Base-by-base conservation (phyloP, 768 basidiomycete genomes). In the Rhizopogon roseolus region DNA sequence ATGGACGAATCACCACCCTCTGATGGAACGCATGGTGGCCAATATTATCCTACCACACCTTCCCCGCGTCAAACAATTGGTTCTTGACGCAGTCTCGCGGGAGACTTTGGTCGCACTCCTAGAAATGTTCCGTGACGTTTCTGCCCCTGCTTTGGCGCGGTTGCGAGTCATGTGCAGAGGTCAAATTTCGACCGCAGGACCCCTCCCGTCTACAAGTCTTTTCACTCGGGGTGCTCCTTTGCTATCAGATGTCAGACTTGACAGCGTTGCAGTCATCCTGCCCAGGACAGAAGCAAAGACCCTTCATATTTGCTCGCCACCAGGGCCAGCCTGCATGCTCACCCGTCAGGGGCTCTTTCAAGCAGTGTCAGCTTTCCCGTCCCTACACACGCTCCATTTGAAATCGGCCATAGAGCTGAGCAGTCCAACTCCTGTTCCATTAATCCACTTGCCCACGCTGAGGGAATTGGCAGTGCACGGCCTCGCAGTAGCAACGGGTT, bases 271-370 rank as follows among this genome's bases (percentile, higher is more conserved):
- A 41, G 44, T 70, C 28, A 52, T 62, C 41, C 53, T 65, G 8
- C 65, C 68, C 29, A 57, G 52, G 19, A 51, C 62, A 11, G n/a
- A 41, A 28, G 42, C 49, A 10, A 67, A 61, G 49, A 58, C 53
- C 9, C 63, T 72, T 17, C 70, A 71, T 39, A 61, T 72, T 27
- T 71, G 69, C 32, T 61, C 64, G 28, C 68, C 63, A 54, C 68
- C 67, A 8, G 73, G 68, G 22, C 62, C 66, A 10, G 66, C 67
- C 41, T 68, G 69, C 39, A 60, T 67, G 9, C 58, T 67, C 53
- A 50, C 64, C 14, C 62, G 62, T 32, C 57, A 53, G 10, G 64
- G 54, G 11, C 64, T 68, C 28, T 58, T 64, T 37, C 55, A 58
- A 41, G 55, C 54, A 37, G 34, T 63, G 4, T 40, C 59, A 5